Conservation (phyloP, 2,329 filamentous ascomycete genomes). For the Plenodomus tracheiphilus region DNA sequence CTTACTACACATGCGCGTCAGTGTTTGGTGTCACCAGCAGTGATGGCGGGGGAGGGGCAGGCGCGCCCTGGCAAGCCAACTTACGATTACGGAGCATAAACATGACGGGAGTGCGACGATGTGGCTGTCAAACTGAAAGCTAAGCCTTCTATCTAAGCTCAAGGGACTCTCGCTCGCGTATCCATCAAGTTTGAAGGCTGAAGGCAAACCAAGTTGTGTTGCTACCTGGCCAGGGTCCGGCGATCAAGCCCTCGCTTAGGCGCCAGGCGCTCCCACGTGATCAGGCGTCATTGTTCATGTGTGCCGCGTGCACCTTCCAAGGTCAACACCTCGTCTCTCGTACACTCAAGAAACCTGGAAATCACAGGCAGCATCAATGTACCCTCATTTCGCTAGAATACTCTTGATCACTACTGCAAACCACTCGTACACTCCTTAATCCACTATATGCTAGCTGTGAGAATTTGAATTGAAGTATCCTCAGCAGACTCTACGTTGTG, state of each 20-base stretch:
- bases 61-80: slow-evolving; percentile 24
- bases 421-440: background rate
- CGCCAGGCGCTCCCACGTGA: background rate
- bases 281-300: background rate
- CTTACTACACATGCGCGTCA: slow-evolving; percentile 63
- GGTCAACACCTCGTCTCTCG: too few relatives aligned
- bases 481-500: too few relatives aligned
- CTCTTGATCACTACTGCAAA: too few relatives aligned
- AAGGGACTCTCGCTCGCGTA: background rate
- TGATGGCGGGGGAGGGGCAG: slow-evolving; percentile 37
- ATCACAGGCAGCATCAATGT: too few relatives aligned
- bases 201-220: background rate
- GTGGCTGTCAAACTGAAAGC: slow-evolving; percentile 11
- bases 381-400: too few relatives aligned
- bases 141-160: slow-evolving; percentile 23
- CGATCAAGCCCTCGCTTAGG: background rate
- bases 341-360: too few relatives aligned
- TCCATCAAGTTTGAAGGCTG: background rate
- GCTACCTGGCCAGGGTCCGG: background rate
- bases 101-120: slow-evolving; percentile 32
- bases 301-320: too few relatives aligned
- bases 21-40: slow-evolving; percentile 2
- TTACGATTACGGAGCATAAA: slow-evolving; percentile 48
- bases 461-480: too few relatives aligned
- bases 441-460: too few relatives aligned